Evolutionary conservation across 2,329 filamentous ascomycete species (phyloP), one percentile per base, ranked within the genome.

Genomic region (Penicillium sp.): DNA sequence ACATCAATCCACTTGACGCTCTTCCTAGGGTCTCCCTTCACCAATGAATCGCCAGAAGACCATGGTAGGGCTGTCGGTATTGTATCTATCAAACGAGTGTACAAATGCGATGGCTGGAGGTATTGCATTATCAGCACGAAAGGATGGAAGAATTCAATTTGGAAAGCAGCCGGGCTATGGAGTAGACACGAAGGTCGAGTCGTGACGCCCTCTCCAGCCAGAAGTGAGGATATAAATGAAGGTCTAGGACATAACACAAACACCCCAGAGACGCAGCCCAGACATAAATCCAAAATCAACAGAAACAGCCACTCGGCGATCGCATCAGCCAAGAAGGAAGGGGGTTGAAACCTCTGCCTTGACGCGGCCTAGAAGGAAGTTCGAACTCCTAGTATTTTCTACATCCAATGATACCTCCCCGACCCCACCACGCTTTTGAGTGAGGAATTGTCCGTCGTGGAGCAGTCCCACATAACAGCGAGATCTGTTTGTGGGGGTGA

Each of bases 1-100:
- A 84, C 81, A 76, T 84, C 81, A 39, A 84, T 81, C 81, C 81
- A 84, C 73, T 84, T 83, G 21, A 84, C 81, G 57, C 67, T 70
- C 55, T 72, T 72, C 44, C 61, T 62, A 2, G 70, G 67, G 48
- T 72, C 69, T 6, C 70, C 70, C 55, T 67, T 70, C 29, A 62
- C 61, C 22, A 56, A 58, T 8, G 65, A 43, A 39, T 65, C 57
- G 5, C 24, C 18, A 1, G 44, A 48, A 5, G 44, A 42, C 50
- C 50, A 52, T 18, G 44, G 44, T 4, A 52, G 22, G n/a, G 38
- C 5, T 38, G 29, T 61, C 56, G 38, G 56, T 54, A 40, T 50
- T 56, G 58, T 57, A 4, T 64, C 62, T 34, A 58, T 54, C 32
- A 65, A 53, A 3, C 56, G 56, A 16, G 59, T 54, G 38, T 65